A percentile compares a stretch with the other conserved stretches of the same genome.
phyloP scores from a whole-genome alignment of 2,329 filamentous ascomycete genomes.

The Aureobasidium sp. region DNA sequence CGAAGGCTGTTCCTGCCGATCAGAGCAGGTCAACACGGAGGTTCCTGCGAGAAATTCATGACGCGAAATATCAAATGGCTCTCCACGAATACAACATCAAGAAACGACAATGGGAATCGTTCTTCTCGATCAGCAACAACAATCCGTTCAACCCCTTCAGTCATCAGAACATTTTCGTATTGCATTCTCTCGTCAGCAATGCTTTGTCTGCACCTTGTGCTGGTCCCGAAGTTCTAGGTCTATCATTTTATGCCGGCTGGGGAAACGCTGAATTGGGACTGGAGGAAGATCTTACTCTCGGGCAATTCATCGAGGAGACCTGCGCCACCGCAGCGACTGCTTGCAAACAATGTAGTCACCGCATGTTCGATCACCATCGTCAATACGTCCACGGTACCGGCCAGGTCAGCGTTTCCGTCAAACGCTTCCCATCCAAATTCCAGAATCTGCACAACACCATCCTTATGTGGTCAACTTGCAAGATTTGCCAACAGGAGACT shows the following conservation, averaged over 20 bases:
- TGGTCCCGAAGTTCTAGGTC: slow-evolving; percentile 80
- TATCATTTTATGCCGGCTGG: slow-evolving; percentile 84
- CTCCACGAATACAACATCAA: slow-evolving; percentile 90
- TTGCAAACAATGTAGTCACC: slow-evolving; percentile 77
- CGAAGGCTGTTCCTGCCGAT: slow-evolving; percentile 72
- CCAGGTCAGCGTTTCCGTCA: slow-evolving; percentile 83
- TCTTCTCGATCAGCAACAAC: slow-evolving; percentile 77
- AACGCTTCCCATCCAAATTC: slow-evolving; percentile 60
- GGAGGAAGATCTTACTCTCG: slow-evolving; percentile 79
- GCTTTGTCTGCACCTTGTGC: slow-evolving; percentile 87
- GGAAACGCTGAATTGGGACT: slow-evolving; percentile 63
- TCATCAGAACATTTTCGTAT: slow-evolving; percentile 90
- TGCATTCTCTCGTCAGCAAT: slow-evolving; percentile 91
- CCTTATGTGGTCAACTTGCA: slow-evolving; percentile 96
- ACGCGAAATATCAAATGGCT: slow-evolving; percentile 94
- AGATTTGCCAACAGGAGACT: slow-evolving; percentile 83
- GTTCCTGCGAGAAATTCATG: slow-evolving; percentile 87
- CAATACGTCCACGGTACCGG: slow-evolving; percentile 97
- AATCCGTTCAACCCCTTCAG: slow-evolving; percentile 91
- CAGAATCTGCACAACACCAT: slow-evolving; percentile 65
- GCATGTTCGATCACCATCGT: slow-evolving; percentile 85
- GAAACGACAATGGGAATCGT: slow-evolving; percentile 92
- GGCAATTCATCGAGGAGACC: slow-evolving; percentile 89
- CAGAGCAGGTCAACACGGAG: slow-evolving; percentile 86
- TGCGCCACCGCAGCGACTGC: slow-evolving; percentile 67